Conservation (phyloP, 805 yeast species). For the Myxozyma mucilagina region DNA sequence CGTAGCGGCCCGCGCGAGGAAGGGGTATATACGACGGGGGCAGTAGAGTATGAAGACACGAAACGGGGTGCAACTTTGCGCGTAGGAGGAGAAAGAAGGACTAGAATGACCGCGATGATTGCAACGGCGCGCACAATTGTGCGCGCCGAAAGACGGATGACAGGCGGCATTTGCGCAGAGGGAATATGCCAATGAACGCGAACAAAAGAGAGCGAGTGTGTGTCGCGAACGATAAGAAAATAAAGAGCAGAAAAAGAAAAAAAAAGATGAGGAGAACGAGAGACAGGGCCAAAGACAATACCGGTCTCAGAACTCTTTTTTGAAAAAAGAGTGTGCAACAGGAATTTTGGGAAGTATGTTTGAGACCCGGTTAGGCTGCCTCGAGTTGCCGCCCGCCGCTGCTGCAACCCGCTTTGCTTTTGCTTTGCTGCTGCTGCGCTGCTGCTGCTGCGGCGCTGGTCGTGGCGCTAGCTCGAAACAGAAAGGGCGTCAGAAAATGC, state of each 20-base stretch:
- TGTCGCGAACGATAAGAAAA: neutral
- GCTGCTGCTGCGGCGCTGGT: no score
- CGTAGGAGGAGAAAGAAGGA: constrained; percentile 9
- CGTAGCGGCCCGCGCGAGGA: neutral
- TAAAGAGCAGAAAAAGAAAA: neutral
- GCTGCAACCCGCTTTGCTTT: no score
- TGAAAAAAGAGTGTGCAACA: no score
- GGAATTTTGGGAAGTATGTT: no score
- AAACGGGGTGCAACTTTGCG: neutral
- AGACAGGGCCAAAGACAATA: neutral
- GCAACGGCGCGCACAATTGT: constrained; percentile 3
- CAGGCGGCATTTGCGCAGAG: neutral
- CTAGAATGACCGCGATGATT: constrained; percentile 9
- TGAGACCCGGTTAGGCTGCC: no score
- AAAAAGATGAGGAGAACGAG: neutral
- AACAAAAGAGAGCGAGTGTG: neutral
- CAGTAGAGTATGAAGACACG: neutral
- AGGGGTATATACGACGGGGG: neutral
- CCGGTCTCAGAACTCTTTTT: neutral
- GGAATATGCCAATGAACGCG: neutral
- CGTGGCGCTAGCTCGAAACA: no score
- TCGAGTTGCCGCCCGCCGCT: no score
- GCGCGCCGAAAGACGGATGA: neutral
- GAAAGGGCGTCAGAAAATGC: no score
- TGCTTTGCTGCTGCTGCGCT: no score